Base-by-base conservation (phyloP, 2,329 filamentous ascomycete genomes). In the Curvularia sp. region DNA sequence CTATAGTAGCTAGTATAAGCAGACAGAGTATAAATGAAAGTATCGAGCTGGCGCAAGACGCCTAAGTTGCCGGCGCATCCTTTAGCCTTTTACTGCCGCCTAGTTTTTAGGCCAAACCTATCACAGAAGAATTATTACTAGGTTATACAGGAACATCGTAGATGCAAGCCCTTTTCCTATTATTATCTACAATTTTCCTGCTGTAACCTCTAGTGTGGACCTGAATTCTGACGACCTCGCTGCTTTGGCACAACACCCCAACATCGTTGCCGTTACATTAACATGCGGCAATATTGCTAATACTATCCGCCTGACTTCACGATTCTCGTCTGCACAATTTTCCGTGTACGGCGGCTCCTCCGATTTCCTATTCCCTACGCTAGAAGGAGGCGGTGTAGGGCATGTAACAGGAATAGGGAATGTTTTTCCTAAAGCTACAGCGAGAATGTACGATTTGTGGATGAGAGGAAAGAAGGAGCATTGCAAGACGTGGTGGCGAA, bases 231-330 rank as follows among this genome's bases (percentile, higher is more conserved):
- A 47, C 12, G 28, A 18, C 15, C 26, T 47, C n/a, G 44, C 28
- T 7, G 44, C 44, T 18, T n/a, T 47, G 44, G 26, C 44, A 20
- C 26, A 47, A 13, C 44, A 47, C n/a, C 44, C 26, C 1, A 47
- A 47, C 44, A 47, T 47, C 13, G 44, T 47, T 12, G 44, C 26
- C 2, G 28, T 47, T 0, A 47, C 33, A 15, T 12, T 47, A n/a
- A 47, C 44, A 31, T 47, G 44, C 18, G 44, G 44, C 20, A 47
- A 47, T 47, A 30, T 49, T 12, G 46, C 18, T 5, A 49, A 49
- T 24, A 20, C 31, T 0, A 35, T 35, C 12, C 30, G 46, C 7
- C n/a, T 49, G 1, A 31, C 46, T 24, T 22, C 46, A 8, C 30
- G 18, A 3, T 35, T 35, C 18, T 24, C 46, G 1, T 10, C 18